Base-by-base conservation (phyloP, 2,329 filamentous ascomycete species). In the Coniochaeta ligniaria region DNA sequence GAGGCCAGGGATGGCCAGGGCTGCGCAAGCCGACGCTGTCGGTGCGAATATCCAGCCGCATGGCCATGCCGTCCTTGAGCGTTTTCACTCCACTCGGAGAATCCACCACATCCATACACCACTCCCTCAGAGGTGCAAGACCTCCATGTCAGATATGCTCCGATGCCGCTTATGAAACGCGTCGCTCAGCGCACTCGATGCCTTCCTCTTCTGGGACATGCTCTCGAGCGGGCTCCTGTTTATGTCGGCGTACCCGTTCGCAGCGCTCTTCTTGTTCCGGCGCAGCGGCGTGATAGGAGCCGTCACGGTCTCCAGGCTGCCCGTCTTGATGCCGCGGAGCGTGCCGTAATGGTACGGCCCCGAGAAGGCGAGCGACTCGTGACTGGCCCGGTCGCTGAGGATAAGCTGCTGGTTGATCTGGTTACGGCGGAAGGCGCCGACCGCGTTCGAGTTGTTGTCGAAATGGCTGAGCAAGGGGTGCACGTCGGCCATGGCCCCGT, bases 371-470 rank as follows among this genome's bases (percentile, higher is more conserved):
- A 90, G 77, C 43, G 86, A 86, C 66, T 88, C 82, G 61, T 83
- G 76, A 41, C 83, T 86, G 24, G 82, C 83, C 67, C 84, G 81
- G 68, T 81, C 83, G 73, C 82, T 85, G 64, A 82, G 72, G 61
- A 86, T 83, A 62, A 86, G 76, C 66, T 84, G 81, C 69, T 84
- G 80, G 69, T 84, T 83, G 78, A 78, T 85, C 70, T 84, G 86
- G 72, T 84, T 87, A 64, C 79, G 84, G 60, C 90, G 90, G 79
- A 95, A 96, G 1, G 90, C 89, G 41, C 89, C 89, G 38, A 95
- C 90, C 16, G 88, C 84, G 60, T 87, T 83, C 9, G 80, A 74
- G 61, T 84, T 84, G 65, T 85, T 83, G 67, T 89, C 86, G 43
- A 92, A 84, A 65, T 89, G 87, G 59, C 81, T 80, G n/a, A 89